A percentile compares a stretch with the other conserved stretches of the same genome.
Evolutionary conservation across 495 filamentous ascomycete genomes (phyloP).

Genomic region (Tuber microsphaerosporum): DNA sequence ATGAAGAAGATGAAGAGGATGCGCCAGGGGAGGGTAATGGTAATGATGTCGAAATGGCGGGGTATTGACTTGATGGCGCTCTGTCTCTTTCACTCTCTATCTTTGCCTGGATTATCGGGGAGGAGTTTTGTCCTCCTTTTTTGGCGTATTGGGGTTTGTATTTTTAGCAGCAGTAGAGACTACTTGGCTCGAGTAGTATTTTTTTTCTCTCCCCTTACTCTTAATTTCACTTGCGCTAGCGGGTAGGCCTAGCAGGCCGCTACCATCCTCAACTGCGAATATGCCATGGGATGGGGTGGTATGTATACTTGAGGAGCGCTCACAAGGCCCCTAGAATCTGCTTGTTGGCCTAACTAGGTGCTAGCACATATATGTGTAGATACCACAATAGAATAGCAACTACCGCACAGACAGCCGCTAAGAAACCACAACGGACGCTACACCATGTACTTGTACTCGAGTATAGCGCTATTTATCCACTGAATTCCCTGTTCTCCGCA

Average conservation of each 20-base stretch:
- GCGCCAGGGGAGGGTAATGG: conserved; percentile 23
- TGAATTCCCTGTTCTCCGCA: neutral
- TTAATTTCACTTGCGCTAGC: neutral
- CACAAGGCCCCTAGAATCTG: neutral
- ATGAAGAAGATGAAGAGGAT: conserved; percentile 7
- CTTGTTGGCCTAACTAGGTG: neutral
- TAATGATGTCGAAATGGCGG: conserved; percentile 5
- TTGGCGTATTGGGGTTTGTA: neutral
- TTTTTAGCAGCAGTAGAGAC: neutral
- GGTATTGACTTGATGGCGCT: neutral
- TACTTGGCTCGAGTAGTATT: neutral
- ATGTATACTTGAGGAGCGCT: neutral
- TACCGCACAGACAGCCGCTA: neutral
- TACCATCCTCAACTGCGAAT: neutral
- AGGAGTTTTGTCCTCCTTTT: neutral
- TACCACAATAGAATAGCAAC: neutral
- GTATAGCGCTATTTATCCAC: neutral
- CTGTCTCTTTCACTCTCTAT: neutral
- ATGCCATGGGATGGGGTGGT: neutral
- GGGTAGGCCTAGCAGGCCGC: neutral
- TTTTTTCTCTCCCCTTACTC: neutral
- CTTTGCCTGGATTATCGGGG: neutral
- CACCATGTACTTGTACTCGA: too few relatives aligned
- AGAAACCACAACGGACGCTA: neutral
- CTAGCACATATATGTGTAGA: neutral